These are phyloP conservation scores for Sequoia sempervirens DNA, from an alignment of 75 land plant genomes.

Conservation along the genomic window DNA sequence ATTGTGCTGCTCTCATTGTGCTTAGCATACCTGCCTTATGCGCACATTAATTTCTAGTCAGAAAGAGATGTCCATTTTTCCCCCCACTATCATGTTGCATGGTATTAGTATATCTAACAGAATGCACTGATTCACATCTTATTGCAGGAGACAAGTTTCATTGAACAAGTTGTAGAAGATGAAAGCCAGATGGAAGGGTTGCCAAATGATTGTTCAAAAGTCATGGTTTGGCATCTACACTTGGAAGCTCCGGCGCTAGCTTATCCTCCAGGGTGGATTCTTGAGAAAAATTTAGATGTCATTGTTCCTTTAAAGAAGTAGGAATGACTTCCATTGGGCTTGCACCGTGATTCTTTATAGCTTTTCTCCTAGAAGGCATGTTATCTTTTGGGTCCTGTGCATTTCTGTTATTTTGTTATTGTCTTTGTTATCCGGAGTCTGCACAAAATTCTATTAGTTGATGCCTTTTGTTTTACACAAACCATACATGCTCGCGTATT, in stretches of 20 bases:
- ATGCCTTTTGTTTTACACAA: neutral
- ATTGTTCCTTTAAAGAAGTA: constrained; percentile 18
- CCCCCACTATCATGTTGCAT: neutral
- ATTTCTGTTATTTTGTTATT: neutral
- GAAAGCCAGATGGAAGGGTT: constrained; percentile 89
- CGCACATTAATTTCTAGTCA: neutral
- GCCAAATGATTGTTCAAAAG: constrained; percentile 45
- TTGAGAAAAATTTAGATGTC: constrained; percentile 45
- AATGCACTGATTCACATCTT: neutral
- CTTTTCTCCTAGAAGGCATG: constrained; percentile 10
- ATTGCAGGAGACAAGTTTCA: constrained; percentile 65
- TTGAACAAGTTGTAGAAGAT: constrained; percentile 82
- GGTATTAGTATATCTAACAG: neutral
- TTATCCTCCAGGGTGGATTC: constrained; percentile 65
- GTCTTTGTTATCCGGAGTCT: neutral
- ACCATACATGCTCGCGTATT: neutral
- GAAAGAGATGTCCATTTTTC: neutral
- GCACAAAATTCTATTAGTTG: too few relatives aligned
- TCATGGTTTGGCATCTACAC: constrained; percentile 82
- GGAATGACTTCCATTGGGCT: neutral
- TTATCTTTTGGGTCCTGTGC: neutral
- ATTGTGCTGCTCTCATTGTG: neutral
- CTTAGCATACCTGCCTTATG: neutral
- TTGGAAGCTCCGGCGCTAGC: constrained; percentile 39
- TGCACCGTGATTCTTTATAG: neutral